Percentiles rank a stretch among this genome's conserved stretches.
These are phyloP conservation scores for Diaporthe capsici DNA, from an alignment of 2,329 filamentous ascomycete species.

Conservation along the genomic window DNA sequence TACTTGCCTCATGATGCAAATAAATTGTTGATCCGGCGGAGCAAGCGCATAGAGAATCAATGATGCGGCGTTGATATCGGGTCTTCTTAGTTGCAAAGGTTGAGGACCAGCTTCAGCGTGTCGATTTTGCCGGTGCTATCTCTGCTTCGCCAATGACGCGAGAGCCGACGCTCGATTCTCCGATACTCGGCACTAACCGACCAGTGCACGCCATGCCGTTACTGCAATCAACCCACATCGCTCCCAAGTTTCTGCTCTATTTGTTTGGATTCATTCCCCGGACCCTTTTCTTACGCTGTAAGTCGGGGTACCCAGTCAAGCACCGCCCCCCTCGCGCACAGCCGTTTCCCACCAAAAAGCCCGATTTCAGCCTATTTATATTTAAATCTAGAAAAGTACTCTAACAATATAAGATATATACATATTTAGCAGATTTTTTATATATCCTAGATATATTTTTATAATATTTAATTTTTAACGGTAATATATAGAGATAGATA, in stretches of 20 bases:
- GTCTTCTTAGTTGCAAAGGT: neutral
- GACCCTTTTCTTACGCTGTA: rapidly evolving
- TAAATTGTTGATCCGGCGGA: neutral
- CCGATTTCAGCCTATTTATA: too few species aligned
- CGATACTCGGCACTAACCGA: neutral
- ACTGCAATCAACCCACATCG: neutral
- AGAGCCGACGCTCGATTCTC: neutral
- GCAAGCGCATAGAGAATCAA: neutral
- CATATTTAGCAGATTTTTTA: too few species aligned
- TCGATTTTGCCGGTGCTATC: constrained; percentile 12
- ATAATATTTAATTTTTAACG: too few species aligned
- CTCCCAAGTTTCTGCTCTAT: too few species aligned
- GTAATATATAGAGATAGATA: too few species aligned
- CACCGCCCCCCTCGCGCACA: too few species aligned
- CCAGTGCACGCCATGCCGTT: neutral
- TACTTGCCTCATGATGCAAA: neutral
- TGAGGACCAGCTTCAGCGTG: neutral
- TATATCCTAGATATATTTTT: too few species aligned
- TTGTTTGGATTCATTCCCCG: too few species aligned
- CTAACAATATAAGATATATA: too few species aligned
- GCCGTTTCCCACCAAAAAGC: too few species aligned
- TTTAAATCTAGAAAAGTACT: too few species aligned
- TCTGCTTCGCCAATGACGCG: neutral
- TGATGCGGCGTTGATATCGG: neutral
- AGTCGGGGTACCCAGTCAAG: too few species aligned